phyloP scores from a whole-genome alignment of 176 grass and related monocot species.

The Zoysia japonica region DNA sequence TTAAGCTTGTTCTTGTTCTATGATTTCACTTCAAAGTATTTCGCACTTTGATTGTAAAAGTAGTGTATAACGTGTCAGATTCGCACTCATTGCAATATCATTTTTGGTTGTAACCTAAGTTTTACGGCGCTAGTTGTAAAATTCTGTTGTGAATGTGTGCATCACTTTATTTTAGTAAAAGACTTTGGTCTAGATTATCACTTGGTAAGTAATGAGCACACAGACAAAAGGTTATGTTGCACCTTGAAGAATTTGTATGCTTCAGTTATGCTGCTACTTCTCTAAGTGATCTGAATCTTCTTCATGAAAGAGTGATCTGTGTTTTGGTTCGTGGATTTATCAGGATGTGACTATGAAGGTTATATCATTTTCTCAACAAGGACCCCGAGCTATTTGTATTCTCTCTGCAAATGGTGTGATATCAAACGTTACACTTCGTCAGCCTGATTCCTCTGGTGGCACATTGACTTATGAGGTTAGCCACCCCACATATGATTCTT shows the following conservation, averaged over 20 bases:
- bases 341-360: conserved; percentile 95
- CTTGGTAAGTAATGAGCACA: background rate
- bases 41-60: background rate
- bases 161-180: conserved; percentile 12
- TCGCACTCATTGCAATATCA: background rate
- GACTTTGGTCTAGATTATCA: background rate
- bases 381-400: conserved; percentile 78
- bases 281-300: background rate
- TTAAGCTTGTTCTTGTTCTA: background rate
- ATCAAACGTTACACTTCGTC: conserved; percentile 87
- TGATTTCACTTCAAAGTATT: background rate
- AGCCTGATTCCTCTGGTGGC: conserved; percentile 91
- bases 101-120: background rate
- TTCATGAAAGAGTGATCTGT: background rate
- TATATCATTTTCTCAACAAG: conserved; percentile 92
- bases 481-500: background rate
- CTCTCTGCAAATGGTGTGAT: conserved; percentile 87
- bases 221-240: background rate
- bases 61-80: background rate
- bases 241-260: background rate
- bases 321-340: conserved; percentile 19
- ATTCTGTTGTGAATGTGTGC: background rate
- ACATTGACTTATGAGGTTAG: conserved; percentile 95
- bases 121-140: background rate
- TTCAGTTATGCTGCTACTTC: background rate